Conservation (phyloP, 441 rosid genomes). For the Gossypium davidsonii region DNA sequence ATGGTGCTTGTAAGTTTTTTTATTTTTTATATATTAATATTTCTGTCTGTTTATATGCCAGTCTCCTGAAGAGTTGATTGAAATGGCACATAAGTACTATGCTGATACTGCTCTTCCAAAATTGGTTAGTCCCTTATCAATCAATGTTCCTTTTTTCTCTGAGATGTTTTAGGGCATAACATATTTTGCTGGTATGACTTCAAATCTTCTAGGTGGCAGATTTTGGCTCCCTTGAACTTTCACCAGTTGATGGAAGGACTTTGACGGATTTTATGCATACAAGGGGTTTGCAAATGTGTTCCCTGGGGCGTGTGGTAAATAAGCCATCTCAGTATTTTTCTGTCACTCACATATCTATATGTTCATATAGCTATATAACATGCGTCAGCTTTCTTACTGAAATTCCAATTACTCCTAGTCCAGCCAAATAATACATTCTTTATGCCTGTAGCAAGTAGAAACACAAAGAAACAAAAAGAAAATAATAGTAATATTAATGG, state of each 20-base stretch:
- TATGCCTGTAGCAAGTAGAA: not conserved
- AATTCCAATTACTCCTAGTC: not conserved
- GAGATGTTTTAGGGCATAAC: slow-evolving; percentile 16
- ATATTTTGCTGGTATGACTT: slow-evolving; percentile 19
- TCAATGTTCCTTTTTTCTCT: slow-evolving; percentile 10
- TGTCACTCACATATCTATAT: not conserved
- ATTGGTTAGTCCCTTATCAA: slow-evolving; percentile 46
- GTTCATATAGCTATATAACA: not conserved
- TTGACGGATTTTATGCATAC: slow-evolving; percentile 85
- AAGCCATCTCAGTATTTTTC: not conserved
- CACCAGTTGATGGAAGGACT: slow-evolving; percentile 82
- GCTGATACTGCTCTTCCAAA: slow-evolving; percentile 76
- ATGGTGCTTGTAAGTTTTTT: not conserved
- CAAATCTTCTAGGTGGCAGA: slow-evolving; percentile 60
- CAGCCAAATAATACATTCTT: not conserved
- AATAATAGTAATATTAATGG: not conserved
- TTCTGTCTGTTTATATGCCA: slow-evolving; percentile 24
- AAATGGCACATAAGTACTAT: slow-evolving; percentile 64
- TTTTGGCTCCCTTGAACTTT: slow-evolving; percentile 84
- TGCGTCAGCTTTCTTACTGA: slow-evolving; percentile 1
- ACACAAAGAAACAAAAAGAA: not conserved
- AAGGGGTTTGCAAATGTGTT: slow-evolving; percentile 72
- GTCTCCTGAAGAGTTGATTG: slow-evolving; percentile 68
- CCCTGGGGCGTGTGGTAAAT: slow-evolving; percentile 69
- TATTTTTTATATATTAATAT: not conserved